These are phyloP conservation scores for Kodamaea kaohsiungensis DNA, from an alignment of 805 yeast genomes.

Conservation along the genomic window DNA sequence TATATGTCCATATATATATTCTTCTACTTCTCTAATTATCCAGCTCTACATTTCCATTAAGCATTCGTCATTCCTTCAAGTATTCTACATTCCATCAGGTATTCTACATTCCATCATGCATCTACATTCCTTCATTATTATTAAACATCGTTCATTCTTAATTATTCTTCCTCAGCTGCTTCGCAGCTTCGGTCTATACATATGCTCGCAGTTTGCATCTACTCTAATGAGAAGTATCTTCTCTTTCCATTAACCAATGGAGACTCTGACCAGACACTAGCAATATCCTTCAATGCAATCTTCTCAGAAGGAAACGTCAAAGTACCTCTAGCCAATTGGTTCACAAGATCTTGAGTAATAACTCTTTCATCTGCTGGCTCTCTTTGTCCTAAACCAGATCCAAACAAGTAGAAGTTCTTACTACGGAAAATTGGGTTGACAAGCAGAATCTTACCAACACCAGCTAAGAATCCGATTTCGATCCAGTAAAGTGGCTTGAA, in stretches of 20 bases:
- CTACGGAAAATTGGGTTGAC: slow-evolving; percentile 9
- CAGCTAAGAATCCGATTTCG: slow-evolving; percentile 12
- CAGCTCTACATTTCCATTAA: no score
- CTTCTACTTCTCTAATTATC: no score
- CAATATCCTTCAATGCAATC: slow-evolving; percentile 10
- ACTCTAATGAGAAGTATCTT: slow-evolving; percentile 10
- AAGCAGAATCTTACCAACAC: slow-evolving; percentile 6
- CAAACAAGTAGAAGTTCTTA: slow-evolving; percentile 12
- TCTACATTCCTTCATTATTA: no score
- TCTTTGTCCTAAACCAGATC: slow-evolving; percentile 14
- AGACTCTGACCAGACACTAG: slow-evolving; percentile 7
- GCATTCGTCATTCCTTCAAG: no score
- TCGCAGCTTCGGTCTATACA: no score
- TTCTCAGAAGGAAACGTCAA: slow-evolving; percentile 1
- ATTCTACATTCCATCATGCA: no score
- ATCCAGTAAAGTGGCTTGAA: slow-evolving; percentile 11
- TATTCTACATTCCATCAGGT: no score
- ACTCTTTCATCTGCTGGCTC: not conserved
- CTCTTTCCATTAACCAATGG: slow-evolving; percentile 11
- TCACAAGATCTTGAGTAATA: not conserved
- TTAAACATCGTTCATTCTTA: no score
- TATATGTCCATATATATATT: no score
- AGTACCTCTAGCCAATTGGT: slow-evolving; percentile 7
- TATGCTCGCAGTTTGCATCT: not conserved
- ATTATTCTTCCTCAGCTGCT: no score